Conservation (phyloP, 352 stramenopile genomes). For the Pythium aristosporum region DNA sequence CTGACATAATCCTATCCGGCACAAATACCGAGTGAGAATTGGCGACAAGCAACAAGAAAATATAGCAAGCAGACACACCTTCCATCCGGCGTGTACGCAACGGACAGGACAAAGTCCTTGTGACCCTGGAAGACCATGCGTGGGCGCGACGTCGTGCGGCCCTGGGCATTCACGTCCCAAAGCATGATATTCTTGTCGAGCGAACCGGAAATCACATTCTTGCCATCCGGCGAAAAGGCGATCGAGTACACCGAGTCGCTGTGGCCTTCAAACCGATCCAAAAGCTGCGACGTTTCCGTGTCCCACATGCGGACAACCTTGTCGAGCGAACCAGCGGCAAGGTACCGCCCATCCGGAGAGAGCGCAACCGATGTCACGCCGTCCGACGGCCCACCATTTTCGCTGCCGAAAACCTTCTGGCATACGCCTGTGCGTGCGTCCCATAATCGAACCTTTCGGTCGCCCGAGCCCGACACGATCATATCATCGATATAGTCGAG, state of each 20-base stretch:
- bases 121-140: constrained; percentile 88
- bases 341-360: constrained; percentile 70
- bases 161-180: constrained; percentile 80
- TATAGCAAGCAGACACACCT: constrained; percentile 40
- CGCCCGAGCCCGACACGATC: constrained; percentile 83
- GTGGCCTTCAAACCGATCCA: constrained; percentile 82
- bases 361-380: constrained; percentile 81
- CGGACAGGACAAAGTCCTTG: constrained; percentile 86
- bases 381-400: constrained; percentile 75
- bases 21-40: constrained; percentile 15
- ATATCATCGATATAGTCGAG: constrained; percentile 86
- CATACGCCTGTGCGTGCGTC: constrained; percentile 79
- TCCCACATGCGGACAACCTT: constrained; percentile 89
- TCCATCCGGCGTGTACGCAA: constrained; percentile 86
- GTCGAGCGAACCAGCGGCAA: constrained; percentile 79
- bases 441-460: constrained; percentile 83
- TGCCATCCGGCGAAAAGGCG: constrained; percentile 83
- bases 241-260: constrained; percentile 89
- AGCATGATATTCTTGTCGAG: constrained; percentile 87
- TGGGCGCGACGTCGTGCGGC: constrained; percentile 72
- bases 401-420: constrained; percentile 84
- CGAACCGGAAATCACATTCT: constrained; percentile 85
- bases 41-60: neutral
- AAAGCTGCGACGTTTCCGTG: constrained; percentile 73
- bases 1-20: constrained; percentile 81